Evolutionary conservation across 805 yeast genomes (phyloP).

Genomic region (Wickerhamiella kurtzmanii): DNA sequence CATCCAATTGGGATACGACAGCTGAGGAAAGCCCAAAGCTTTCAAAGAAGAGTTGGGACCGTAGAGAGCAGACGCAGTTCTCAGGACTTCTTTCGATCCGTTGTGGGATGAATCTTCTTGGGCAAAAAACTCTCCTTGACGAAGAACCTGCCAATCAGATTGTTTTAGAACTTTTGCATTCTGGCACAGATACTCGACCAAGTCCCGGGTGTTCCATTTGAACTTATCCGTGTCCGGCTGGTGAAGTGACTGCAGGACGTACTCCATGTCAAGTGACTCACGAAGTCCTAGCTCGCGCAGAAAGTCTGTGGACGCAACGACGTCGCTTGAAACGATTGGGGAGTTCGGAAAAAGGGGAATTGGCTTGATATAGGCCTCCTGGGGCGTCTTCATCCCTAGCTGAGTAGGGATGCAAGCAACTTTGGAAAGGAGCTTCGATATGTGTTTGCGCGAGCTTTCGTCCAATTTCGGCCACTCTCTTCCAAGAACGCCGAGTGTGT

Average conservation of each 20-base stretch:
- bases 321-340: conserved; percentile 22
- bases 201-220: conserved; percentile 26
- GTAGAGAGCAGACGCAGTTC: conserved; percentile 16
- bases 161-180: conserved; percentile 19
- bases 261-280: conserved; percentile 28
- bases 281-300: conserved; percentile 25
- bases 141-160: conserved; percentile 24
- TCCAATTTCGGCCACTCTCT: conserved; percentile 20
- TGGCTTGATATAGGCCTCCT: conserved; percentile 23
- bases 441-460: conserved; percentile 1
- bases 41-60: conserved; percentile 22
- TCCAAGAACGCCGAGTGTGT: conserved; percentile 10
- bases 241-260: conserved; percentile 26
- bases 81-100: neutral
- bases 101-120: conserved; percentile 5
- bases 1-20: conserved; percentile 22
- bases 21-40: conserved; percentile 21
- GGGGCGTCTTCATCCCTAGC: conserved; percentile 26
- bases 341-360: conserved; percentile 27
- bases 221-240: conserved; percentile 15
- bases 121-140: conserved; percentile 22
- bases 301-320: conserved; percentile 17
- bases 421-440: conserved; percentile 11
- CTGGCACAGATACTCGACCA: conserved; percentile 24
- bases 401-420: conserved; percentile 28